Conservation (phyloP, 306 rosid genomes). For the Quercus mongolica region DNA sequence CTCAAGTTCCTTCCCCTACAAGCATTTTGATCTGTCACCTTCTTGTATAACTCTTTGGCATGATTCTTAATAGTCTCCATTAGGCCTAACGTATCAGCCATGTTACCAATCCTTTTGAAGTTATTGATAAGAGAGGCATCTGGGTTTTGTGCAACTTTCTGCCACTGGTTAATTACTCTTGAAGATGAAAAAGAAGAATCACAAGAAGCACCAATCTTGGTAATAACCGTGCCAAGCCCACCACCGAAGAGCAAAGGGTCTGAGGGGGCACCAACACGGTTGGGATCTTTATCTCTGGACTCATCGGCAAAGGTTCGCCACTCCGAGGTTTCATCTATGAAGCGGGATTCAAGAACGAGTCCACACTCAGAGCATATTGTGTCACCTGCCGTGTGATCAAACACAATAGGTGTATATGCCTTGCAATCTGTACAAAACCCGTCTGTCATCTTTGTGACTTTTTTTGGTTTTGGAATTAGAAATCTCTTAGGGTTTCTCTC, state of each 20-base stretch:
- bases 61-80: background rate
- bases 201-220: too few relatives aligned
- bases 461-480: too few relatives aligned
- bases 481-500: too few relatives aligned
- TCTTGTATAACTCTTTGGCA: constrained; percentile 5
- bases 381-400: constrained; percentile 7
- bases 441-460: background rate
- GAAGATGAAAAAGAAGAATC: too few relatives aligned
- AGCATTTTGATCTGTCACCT: background rate
- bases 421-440: constrained; percentile 5
- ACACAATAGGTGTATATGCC: background rate
- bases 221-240: background rate
- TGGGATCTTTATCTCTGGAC: background rate
- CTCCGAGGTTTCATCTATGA: background rate
- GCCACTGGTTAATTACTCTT: background rate
- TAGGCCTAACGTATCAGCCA: background rate
- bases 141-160: background rate
- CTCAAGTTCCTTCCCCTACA: background rate
- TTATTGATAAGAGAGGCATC: background rate
- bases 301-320: constrained; percentile 15
- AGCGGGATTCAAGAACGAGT: background rate
- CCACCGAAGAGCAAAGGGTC: background rate
- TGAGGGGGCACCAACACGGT: background rate
- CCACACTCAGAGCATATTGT: constrained; percentile 25
- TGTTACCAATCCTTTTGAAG: background rate